Conservation (phyloP, 352 stramenopile genomes). For the Phytophthora pini region DNA sequence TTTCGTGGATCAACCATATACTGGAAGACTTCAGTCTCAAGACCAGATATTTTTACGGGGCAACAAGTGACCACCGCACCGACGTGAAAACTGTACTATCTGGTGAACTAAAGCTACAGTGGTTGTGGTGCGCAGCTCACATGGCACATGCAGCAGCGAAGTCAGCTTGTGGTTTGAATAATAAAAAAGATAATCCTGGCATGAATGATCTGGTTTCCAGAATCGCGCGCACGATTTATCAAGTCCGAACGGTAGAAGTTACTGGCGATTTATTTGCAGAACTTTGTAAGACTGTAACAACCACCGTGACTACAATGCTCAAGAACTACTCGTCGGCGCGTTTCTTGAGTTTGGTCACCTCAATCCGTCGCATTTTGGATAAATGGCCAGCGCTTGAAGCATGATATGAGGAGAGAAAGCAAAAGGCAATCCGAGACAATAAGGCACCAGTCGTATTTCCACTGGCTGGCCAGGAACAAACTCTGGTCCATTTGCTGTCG, state of each 20-base stretch:
- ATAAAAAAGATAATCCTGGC: neutral
- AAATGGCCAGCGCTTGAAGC: conserved; percentile 6
- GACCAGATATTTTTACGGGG: neutral
- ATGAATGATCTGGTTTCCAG: neutral
- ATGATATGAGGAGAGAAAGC: conserved; percentile 10
- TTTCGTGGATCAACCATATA: neutral
- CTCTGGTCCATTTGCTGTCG: too few species aligned
- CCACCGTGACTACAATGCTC: neutral
- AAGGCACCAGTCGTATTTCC: conserved; percentile 1
- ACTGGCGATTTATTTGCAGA: conserved; percentile 11
- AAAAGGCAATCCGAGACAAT: neutral
- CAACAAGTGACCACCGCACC: neutral
- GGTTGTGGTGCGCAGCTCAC: too few species aligned
- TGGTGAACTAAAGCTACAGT: too few species aligned
- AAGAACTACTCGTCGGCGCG: neutral
- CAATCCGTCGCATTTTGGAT: conserved; percentile 7
- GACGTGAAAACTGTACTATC: neutral
- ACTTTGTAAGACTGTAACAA: conserved; percentile 5
- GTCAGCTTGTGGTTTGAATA: too few species aligned
- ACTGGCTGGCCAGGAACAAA: neutral
- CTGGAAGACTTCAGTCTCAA: neutral
- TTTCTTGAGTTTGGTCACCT: conserved; percentile 1
- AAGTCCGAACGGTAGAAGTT: conserved; percentile 5
- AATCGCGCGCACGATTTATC: conserved; percentile 4
- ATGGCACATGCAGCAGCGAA: too few species aligned